Evolutionary conservation across 2,329 filamentous ascomycete species (phyloP), one percentile per base, ranked within the genome.

Genomic region (Hortaea werneckii): DNA sequence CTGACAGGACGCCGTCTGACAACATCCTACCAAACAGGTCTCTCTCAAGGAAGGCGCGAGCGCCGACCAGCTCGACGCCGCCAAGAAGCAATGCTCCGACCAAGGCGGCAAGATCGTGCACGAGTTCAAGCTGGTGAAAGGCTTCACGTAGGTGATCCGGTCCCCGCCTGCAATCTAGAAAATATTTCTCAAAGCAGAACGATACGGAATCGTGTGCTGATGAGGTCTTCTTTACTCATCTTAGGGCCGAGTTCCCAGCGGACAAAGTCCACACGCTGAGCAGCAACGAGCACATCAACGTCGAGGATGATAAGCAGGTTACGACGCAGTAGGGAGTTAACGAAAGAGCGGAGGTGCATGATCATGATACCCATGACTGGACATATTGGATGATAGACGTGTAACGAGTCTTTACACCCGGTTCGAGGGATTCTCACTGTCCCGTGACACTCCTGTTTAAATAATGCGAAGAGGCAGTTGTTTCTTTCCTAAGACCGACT

Each of bases 71-170:
- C 73, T 94, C 54, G 70, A 80, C 42, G 76, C 76, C 43, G 83
- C 85, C 50, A 94, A 94, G 80, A 71, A 89, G 65, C 71, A 82
- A 48, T 85, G 82, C 57, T 70, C 65, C 49, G 76, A 83, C 37
- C 79, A 90, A 64, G 90, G 90, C 62, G 90, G 88, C 64, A 80
- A 79, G 67, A 92, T 96, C 70, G 79, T 71, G 45, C 81, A 92
- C 58, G 85, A 92, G 65, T 95, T 87, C 74, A 82, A 71, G 50
- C 69, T 95, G 58, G 88, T 95, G 76, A 94, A 90, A 73, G 89
- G 84, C 48, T 95, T 95, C 73, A 82, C 85, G 90, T 95, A 80
- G 57, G 85, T 74, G 20, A 20, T 20, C 20, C 20, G 20, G 20
- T 20, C 20, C 20, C 20, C 20, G 20, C 20, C 20, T 20, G 20